These are phyloP conservation scores for Phytophthora macrochlamydospora DNA, from an alignment of 352 stramenopile species.

Conservation along the genomic window DNA sequence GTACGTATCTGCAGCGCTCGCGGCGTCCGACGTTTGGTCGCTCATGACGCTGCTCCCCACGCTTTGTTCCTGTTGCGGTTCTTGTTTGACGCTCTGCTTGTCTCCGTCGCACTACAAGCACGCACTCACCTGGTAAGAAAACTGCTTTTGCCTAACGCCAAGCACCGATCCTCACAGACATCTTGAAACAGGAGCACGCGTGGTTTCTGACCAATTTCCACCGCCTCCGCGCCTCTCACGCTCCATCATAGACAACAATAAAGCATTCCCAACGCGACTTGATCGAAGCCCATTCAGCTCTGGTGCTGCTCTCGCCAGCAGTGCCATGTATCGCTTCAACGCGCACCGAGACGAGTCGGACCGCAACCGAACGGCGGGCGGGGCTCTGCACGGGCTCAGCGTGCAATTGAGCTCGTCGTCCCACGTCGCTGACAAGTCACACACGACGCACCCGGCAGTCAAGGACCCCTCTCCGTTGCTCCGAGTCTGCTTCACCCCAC, in stretches of 20 bases:
- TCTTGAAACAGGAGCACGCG: conserved; percentile 41
- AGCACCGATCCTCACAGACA: conserved; percentile 6
- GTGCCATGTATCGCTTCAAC: neutral
- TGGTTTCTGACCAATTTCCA: conserved; percentile 79
- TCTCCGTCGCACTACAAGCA: conserved; percentile 43
- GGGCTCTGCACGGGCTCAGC: neutral
- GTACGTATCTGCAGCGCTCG: conserved; percentile 22
- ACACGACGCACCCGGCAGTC: neutral
- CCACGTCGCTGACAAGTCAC: neutral
- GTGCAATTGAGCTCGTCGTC: neutral
- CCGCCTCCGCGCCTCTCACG: conserved; percentile 32
- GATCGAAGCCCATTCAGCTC: neutral
- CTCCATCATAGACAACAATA: too few species aligned
- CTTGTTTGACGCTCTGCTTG: conserved; percentile 55
- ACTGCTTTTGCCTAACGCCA: too few species aligned
- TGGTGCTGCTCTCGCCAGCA: neutral
- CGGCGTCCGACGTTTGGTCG: conserved; percentile 41
- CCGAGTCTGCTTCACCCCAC: neutral
- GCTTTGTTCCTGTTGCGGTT: conserved; percentile 63
- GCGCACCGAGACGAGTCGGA: neutral
- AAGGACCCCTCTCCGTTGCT: neutral
- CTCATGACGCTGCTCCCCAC: conserved; percentile 59
- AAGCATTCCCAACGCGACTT: too few species aligned
- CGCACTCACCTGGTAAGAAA: conserved; percentile 51
- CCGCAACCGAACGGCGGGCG: neutral